Base-by-base conservation (phyloP, 208 protist genomes). In the Leishmania guyanensis region DNA sequence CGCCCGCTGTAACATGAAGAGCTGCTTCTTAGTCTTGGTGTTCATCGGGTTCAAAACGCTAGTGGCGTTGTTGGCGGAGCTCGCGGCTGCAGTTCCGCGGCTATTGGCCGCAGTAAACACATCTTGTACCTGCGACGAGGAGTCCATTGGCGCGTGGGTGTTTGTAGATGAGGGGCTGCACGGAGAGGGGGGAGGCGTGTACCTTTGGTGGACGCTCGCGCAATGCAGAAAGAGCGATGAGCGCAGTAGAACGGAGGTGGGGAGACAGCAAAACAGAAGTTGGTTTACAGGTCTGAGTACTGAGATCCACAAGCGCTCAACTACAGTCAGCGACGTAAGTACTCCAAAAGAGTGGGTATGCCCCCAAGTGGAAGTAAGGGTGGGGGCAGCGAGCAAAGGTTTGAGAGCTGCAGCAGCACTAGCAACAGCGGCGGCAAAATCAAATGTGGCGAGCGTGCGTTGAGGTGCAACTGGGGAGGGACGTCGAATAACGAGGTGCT, bases 1-100 rank as follows among this genome's bases (percentile, higher is more conserved):
- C 51, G 93, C 92, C 43, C 97, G 90, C 82, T 98, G 94, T 87
- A 91, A 88, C 88, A 97, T 93, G 73, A 98, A 96, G 29, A 92
- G 80, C 72, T 90, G 78, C 84, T 96, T 96, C 86, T 97, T 97
- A n/a, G 79, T 81, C 81, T 86, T 90, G 46, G 62, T 81, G 64
- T 77, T 73, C 29, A 43, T 77, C 66, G 26, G n/a, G 26, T 58
- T 78, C 6, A 84, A 80, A n/a, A 39, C 73, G 54, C 43, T 79
- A 71, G 66, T 36, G 33, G 33, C 56, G 62, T 70, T 77, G 50
- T 46, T 50, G n/a, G 60, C 36, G 29, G 51, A 43, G 29, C n/a
- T 81, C 46, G 36, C 68, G 6, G 36, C 80, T 29, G 73, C 75
- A 8, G 54, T 33, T 26, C 65, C 82, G 51, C 77, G 53, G 33